Evolutionary conservation across 2,329 filamentous ascomycete genomes (phyloP), one percentile per base, ranked within the genome.

Genomic region (Saccharata proteae): DNA sequence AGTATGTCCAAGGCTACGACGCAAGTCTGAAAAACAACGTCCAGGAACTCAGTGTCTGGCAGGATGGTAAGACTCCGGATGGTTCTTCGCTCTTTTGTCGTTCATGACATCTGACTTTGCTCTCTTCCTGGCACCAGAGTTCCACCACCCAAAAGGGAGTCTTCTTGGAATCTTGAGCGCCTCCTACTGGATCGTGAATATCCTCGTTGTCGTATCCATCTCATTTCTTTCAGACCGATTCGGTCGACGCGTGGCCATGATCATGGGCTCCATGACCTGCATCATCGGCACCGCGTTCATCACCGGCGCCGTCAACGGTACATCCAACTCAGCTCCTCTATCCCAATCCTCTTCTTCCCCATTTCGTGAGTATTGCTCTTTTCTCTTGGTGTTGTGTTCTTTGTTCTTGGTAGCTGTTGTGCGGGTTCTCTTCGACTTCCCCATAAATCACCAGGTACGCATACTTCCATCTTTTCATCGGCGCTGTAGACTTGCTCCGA

Each of bases 161-260:
- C 31, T 33, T 7, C 16, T 33, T n/a, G 31, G 31, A 9, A 33
- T 33, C 4, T 15, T 33, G 15, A 33, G 31, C 15, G 31, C 31
- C 2, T 33, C 31, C 10, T 33, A 33, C 31, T 33, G 31, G 31
- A 33, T 33, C n/a, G 31, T 24, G 4, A 33, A 33, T 19, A 33
- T 33, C 25, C 25, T 33, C 9, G 31, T 24, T 3, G 31, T 33
- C 5, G 27, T 33, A 18, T 24, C 28, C 15, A 33, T 33, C 25
- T 23, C 31, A 6, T 8, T 6, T 6, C 28, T 33, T 16, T 33
- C 31, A 18, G 31, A 33, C 15, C 24, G 31, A 18, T 33, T 16
- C 12, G 31, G 31, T 10, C 18, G 31, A 12, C 25, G 31, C 13
- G 17, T 26, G 4, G 31, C 31, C 7, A 33, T 33, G 31, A 27